Evolutionary conservation across 768 basidiomycete species (phyloP).

Genomic region (Boletus subcaerulescens): DNA sequence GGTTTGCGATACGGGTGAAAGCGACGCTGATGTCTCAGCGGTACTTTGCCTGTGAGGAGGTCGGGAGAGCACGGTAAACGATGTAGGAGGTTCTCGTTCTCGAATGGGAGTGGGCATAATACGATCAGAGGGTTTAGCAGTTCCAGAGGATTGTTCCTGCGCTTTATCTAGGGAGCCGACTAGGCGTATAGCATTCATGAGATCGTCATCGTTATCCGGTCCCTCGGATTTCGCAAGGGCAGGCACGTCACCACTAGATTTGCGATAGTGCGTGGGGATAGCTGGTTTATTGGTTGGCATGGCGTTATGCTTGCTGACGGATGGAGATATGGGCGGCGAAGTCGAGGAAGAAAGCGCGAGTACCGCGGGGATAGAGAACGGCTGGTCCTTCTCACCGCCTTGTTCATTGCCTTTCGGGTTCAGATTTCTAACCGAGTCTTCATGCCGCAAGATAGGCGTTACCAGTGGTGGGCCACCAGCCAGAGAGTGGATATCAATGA

Average conservation of each 20-base stretch:
- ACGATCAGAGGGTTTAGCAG: conserved; percentile 11
- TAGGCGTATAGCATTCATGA: conserved; percentile 31
- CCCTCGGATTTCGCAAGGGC: conserved; percentile 2
- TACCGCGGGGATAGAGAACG: conserved; percentile 28
- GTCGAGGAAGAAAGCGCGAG: conserved; percentile 21
- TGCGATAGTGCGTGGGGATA: conserved; percentile 12
- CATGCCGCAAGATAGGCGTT: conserved; percentile 29
- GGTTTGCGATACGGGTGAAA: conserved; percentile 10
- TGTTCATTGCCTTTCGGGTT: conserved; percentile 18
- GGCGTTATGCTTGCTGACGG: conserved; percentile 7
- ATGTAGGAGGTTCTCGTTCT: conserved; percentile 49
- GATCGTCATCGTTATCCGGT: conserved; percentile 27
- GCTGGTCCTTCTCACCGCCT: conserved; percentile 23
- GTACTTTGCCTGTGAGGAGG: conserved; percentile 41
- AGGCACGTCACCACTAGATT: conserved; percentile 17
- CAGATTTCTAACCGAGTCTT: conserved; percentile 26
- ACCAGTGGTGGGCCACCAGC: conserved; percentile 37
- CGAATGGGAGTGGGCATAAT: conserved; percentile 58
- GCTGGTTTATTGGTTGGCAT: not conserved
- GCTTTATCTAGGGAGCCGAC: conserved; percentile 28
- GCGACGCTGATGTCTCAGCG: conserved; percentile 10
- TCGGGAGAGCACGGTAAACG: conserved; percentile 62
- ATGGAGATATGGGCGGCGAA: conserved; percentile 20
- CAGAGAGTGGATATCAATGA: conserved; percentile 38
- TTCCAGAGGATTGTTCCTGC: conserved; percentile 10